These are phyloP conservation scores for Ceratocystis cubensis DNA, from an alignment of 2,329 filamentous ascomycete species.

Conservation along the genomic window DNA sequence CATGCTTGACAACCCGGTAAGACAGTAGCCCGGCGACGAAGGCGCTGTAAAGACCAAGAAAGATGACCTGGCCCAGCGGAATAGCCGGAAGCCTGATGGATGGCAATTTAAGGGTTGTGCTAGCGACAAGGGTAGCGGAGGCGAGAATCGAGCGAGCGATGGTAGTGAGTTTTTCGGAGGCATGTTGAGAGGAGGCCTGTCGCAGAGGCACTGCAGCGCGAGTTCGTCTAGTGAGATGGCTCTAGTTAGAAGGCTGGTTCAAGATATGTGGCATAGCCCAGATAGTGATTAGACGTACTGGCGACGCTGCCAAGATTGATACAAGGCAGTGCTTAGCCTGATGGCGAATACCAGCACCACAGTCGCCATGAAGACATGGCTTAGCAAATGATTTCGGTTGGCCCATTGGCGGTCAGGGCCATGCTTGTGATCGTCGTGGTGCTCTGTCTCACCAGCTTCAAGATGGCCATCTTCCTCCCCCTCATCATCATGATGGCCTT, in stretches of 20 bases:
- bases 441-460: neutral
- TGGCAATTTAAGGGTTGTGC: constrained; percentile 41
- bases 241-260: neutral
- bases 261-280: neutral
- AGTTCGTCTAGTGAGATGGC: constrained; percentile 32
- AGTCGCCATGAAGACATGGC: constrained; percentile 12
- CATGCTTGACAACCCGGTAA: constrained; percentile 36
- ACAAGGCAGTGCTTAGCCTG: constrained; percentile 7
- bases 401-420: constrained; percentile 18
- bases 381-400: constrained; percentile 18
- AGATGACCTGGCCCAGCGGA: constrained; percentile 41
- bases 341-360: constrained; percentile 11
- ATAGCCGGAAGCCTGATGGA: constrained; percentile 48
- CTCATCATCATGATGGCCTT: constrained; percentile 18
- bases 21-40: constrained; percentile 47
- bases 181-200: constrained; percentile 37
- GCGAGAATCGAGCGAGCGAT: constrained; percentile 47
- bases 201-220: constrained; percentile 32
- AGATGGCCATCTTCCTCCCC: constrained; percentile 10
- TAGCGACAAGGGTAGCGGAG: constrained; percentile 43
- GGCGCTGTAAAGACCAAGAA: constrained; percentile 46
- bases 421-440: constrained; percentile 11
- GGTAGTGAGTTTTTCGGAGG: constrained; percentile 34
- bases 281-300: constrained; percentile 18
- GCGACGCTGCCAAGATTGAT: constrained; percentile 12